Base-by-base conservation (phyloP, 2,329 filamentous ascomycete species). In the Colletotrichum salicis region DNA sequence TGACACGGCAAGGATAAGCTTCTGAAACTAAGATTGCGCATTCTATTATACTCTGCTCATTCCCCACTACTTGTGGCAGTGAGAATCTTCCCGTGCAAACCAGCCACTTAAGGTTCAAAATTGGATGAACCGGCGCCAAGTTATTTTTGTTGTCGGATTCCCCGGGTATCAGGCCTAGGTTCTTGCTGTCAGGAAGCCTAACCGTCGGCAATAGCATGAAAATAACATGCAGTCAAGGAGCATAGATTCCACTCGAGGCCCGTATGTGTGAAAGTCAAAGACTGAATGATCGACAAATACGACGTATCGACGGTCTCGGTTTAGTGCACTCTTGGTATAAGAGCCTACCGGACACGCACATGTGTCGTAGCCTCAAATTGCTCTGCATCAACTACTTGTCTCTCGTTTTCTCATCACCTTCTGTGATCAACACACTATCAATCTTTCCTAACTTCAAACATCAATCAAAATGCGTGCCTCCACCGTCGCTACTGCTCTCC, bases 131-230 rank as follows among this genome's bases (percentile, higher is more conserved):
- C 15, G 19, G 10, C 52, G 31, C n/a, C n/a, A 37, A 67, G 57
- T 45, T 64, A 68, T 59, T 68, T 55, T 68, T 59, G 31, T 22
- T 41, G 3, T 48, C 69, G 69, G 69, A 19, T 63, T 59, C 33
- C 41, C 58, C 69, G 64, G 58, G 10, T 22, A 54, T 55, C 37
- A 24, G 52, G 29, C 8, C n/a, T 51, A 55, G 54, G n/a, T 33
- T 24, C 15, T 24, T 63, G n/a, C n/a, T 19, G 6, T n/a, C 12
- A 27, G 6, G 29, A 15, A 35, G 48, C 22, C 29, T 62, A 11
- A 52, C 12, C 19, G 51, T 33, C 22, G 58, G 52, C 33, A 41
- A 35, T 3, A 6, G 41, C 58, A 71, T 63, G 35, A 52, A 8
- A 41, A 41, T 1, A 41, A 41, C 19, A 48, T n/a, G 41, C 19